Evolutionary conservation across 495 filamentous ascomycete species (phyloP), one percentile per base, ranked within the genome.

Genomic region (Immersiella caudata): DNA sequence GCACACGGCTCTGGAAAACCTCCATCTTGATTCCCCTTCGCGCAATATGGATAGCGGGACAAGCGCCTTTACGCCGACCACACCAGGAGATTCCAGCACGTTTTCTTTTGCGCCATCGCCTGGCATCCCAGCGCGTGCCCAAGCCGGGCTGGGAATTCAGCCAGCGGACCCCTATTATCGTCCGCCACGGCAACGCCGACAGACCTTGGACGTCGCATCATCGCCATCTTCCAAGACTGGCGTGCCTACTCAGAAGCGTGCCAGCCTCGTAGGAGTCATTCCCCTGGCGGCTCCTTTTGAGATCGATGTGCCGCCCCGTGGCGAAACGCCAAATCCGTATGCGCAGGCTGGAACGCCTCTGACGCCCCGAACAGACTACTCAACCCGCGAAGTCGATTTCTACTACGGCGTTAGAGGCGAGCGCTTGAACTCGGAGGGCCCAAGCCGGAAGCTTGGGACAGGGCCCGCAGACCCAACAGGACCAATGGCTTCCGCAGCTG

Each of bases 391-490:
- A 78, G 90, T 92, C 5, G 95, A 99, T 74, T 97, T 94, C 72
- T 97, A 97, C 74, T 97, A 98, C 75, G 90, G 93, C 16, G 89
- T 96, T 25, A 88, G 92, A 18, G 95, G 95, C 0, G 91, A 92
- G n/a, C 93, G 94, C 11, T 82, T 98, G 6, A 86, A 86, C 68
- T 93, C 92, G 0, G 89, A 90, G 59, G 87, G 84, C 16, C 92
- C 91, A 3, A 91, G 90, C 33, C 85, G 95, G 40, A 93, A 91
- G 73, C 81, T 97, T 60, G 92, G 93, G 71, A 99, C 95, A 3
- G 96, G 95, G 0, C 95, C 95, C 1, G 93, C 94, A 20, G 96
- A 99, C 79, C 95, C 95, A 6, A 96, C 94, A 36, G 90, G 93
- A 0, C 93, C 94, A 2, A 90, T 95, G 14, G 89, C 91, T 5